Conservation (phyloP, 2,329 filamentous ascomycete species). For the Paecilomyces dactylethromorphus region DNA sequence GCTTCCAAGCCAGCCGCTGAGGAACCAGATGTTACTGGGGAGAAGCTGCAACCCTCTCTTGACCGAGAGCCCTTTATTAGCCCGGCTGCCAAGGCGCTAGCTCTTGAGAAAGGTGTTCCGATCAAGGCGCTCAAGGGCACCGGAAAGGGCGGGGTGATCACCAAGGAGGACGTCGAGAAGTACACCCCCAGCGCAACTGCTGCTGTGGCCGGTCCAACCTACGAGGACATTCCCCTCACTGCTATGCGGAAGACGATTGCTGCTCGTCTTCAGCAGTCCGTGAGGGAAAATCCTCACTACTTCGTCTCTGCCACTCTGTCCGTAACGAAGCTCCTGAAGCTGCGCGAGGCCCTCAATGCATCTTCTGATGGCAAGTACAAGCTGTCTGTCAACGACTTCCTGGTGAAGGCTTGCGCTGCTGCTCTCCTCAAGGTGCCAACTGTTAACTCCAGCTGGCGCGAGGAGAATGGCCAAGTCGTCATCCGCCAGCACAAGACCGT, state of each 20-base stretch:
- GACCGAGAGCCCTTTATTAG: slow-evolving; percentile 72
- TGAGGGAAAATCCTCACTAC: slow-evolving; percentile 95
- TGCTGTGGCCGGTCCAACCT: slow-evolving; percentile 56
- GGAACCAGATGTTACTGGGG: slow-evolving; percentile 67
- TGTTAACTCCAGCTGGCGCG: slow-evolving; percentile 90
- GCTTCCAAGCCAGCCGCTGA: slow-evolving; percentile 37
- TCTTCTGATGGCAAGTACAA: slow-evolving; percentile 91
- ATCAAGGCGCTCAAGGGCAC: slow-evolving; percentile 77
- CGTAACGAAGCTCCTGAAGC: slow-evolving; percentile 91
- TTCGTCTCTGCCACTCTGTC: slow-evolving; percentile 89
- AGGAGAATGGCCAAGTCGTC: slow-evolving; percentile 65
- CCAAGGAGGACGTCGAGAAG: slow-evolving; percentile 90
- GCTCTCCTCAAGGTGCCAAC: slow-evolving; percentile 90
- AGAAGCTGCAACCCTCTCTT: slow-evolving; percentile 74
- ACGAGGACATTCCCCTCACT: slow-evolving; percentile 75
- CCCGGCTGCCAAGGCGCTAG: slow-evolving; percentile 71
- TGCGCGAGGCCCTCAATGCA: slow-evolving; percentile 86
- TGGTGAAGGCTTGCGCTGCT: slow-evolving; percentile 89
- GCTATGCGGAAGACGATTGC: slow-evolving; percentile 99
- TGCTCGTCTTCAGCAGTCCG: slow-evolving; percentile 78
- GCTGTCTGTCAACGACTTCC: slow-evolving; percentile 99
- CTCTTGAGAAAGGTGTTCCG: slow-evolving; percentile 75
- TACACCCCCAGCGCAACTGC: slow-evolving; percentile 52
- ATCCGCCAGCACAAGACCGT: slow-evolving; percentile 92
- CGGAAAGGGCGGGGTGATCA: slow-evolving; percentile 79